Percentiles rank a stretch among this genome's conserved stretches.
Conservation (phyloP, 805 yeast genomes). For the Kodamaea kakaduensis region DNA sequence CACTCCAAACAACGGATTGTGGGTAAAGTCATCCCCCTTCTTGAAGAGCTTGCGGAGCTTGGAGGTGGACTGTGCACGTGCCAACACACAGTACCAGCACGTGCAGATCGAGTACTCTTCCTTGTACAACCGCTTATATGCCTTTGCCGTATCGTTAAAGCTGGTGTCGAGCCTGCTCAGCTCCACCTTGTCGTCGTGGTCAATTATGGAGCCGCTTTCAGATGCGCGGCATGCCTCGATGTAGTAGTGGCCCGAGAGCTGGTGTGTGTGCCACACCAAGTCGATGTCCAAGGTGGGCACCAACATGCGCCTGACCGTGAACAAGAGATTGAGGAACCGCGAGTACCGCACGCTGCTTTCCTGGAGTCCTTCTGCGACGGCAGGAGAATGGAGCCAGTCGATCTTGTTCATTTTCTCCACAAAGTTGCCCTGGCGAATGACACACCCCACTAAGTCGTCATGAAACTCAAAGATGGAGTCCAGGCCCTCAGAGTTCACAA, state of each 20-base stretch:
- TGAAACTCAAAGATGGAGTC: conserved; percentile 6
- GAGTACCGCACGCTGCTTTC: conserved; percentile 18
- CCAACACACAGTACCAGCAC: conserved; percentile 11
- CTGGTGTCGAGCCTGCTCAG: conserved; percentile 3
- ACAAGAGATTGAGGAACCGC: conserved; percentile 14
- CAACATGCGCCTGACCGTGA: conserved; percentile 7
- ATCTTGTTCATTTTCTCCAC: conserved; percentile 18
- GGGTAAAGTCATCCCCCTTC: not conserved
- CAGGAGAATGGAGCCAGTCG: conserved; percentile 17
- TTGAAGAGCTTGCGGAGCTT: conserved; percentile 1
- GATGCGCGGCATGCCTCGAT: conserved; percentile 15
- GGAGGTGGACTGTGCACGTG: not conserved
- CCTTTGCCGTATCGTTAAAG: conserved; percentile 12
- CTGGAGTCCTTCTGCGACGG: conserved; percentile 11
- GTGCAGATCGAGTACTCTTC: conserved; percentile 13
- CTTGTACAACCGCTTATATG: conserved; percentile 9
- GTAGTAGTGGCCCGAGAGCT: conserved; percentile 16
- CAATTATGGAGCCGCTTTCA: conserved; percentile 11
- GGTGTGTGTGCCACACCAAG: conserved; percentile 29
- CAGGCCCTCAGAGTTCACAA: no score
- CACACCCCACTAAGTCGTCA: conserved; percentile 26
- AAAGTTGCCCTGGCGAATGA: conserved; percentile 21
- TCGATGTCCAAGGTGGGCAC: conserved; percentile 29
- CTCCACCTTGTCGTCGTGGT: conserved; percentile 9
- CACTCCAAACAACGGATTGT: not conserved